These are phyloP conservation scores for Radiomyces spectabilis DNA, from an alignment of 192 early-diverging fungal species.

Conservation along the genomic window DNA sequence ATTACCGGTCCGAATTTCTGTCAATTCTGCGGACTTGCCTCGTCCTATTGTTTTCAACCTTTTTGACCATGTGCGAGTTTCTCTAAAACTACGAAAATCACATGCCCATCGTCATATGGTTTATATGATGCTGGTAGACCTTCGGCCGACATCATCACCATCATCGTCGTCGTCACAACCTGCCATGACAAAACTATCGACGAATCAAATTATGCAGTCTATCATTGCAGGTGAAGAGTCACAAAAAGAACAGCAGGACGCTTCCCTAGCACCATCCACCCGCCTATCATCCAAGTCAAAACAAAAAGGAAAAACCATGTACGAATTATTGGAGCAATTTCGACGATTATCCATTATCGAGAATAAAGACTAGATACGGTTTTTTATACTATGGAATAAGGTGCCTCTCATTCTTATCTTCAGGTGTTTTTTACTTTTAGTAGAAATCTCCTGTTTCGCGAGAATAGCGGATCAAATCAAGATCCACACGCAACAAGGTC, in stretches of 20 bases:
- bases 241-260: conserved; percentile 1
- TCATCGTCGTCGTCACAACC: background rate
- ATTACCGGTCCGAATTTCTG: conserved; percentile 39
- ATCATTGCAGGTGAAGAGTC: background rate
- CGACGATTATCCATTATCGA: conserved; percentile 12
- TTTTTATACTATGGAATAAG: too few species aligned
- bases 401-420: too few species aligned
- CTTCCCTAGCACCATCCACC: too few species aligned
- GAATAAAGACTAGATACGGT: too few species aligned
- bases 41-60: conserved; percentile 39
- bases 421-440: background rate
- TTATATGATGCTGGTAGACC: conserved; percentile 56
- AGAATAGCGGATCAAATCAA: too few species aligned
- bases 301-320: conserved; percentile 18
- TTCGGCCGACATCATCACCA: conserved; percentile 21
- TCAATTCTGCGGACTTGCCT: conserved; percentile 28
- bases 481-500: too few species aligned
- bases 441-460: too few species aligned
- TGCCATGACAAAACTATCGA: conserved; percentile 7
- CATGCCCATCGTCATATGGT: conserved; percentile 55
- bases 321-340: conserved; percentile 39
- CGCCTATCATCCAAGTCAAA: too few species aligned
- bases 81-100: conserved; percentile 48
- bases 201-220: conserved; percentile 17
- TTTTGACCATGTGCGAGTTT: conserved; percentile 60